phyloP scores from a whole-genome alignment of 805 yeast species.

The Metschnikowia reukaufii region DNA sequence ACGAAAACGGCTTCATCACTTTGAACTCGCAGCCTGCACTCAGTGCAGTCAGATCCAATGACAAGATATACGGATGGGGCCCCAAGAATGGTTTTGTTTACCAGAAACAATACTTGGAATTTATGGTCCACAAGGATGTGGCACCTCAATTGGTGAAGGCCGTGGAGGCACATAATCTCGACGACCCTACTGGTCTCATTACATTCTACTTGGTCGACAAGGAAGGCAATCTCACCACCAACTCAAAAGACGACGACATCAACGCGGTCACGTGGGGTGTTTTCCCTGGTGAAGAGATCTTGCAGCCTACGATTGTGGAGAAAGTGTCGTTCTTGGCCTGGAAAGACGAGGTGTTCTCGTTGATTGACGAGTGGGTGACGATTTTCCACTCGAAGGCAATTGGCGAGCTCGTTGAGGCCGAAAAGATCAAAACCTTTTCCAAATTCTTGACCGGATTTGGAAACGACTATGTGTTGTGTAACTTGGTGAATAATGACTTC shows the following conservation, averaged over 20 bases:
- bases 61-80: constrained; percentile 88
- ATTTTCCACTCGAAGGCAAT: constrained; percentile 43
- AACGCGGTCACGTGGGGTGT: constrained; percentile 99
- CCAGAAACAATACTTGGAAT: constrained; percentile 91
- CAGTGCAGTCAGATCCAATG: constrained; percentile 72
- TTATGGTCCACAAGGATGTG: constrained; percentile 62
- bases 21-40: constrained; percentile 94
- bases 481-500: constrained; percentile 87
- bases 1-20: constrained; percentile 69
- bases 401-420: constrained; percentile 32
- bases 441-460: constrained; percentile 48
- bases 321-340: constrained; percentile 90
- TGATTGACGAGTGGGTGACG: constrained; percentile 76
- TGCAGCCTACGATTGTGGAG: constrained; percentile 96
- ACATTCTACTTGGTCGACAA: constrained; percentile 77
- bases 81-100: constrained; percentile 90
- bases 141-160: constrained; percentile 37
- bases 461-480: constrained; percentile 69
- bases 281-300: constrained; percentile 85
- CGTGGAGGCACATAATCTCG: constrained; percentile 47
- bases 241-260: constrained; percentile 72
- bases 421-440: constrained; percentile 33
- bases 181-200: constrained; percentile 43
- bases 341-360: constrained; percentile 92
- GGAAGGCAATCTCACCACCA: constrained; percentile 58